Percentiles rank a stretch among this genome's conserved stretches.
These are phyloP conservation scores for Mycena venus DNA, from an alignment of 768 basidiomycete species.

Conservation along the genomic window DNA sequence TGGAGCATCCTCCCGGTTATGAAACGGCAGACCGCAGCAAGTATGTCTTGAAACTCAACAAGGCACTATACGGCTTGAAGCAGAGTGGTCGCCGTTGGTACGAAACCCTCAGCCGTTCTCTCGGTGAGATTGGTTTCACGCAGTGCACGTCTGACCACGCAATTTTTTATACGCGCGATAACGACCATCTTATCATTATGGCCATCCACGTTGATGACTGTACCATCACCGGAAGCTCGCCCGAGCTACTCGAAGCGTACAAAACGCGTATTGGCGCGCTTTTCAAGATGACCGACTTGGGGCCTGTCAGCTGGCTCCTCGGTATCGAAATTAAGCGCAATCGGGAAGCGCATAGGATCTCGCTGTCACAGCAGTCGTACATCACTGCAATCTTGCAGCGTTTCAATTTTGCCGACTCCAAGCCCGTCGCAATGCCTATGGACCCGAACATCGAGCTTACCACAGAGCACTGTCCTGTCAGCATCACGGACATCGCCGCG, in stretches of 20 bases:
- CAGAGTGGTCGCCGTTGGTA: too few relatives aligned
- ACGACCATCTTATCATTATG: not conserved
- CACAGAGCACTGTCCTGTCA: not conserved
- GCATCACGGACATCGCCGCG: not conserved
- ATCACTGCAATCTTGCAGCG: not conserved
- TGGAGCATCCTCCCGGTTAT: not conserved
- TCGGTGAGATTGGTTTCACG: not conserved
- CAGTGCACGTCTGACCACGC: slow-evolving; percentile 2
- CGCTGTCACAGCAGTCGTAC: slow-evolving; percentile 9
- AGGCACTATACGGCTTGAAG: too few relatives aligned
- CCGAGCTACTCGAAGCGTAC: not conserved
- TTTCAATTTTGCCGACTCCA: not conserved
- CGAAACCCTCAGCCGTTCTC: not conserved
- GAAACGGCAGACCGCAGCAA: too few relatives aligned
- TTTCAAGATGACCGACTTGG: not conserved
- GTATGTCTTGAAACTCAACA: too few relatives aligned
- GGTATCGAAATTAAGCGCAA: slow-evolving; percentile 17
- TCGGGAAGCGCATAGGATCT: not conserved
- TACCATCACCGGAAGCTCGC: not conserved
- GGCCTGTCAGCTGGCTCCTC: not conserved
- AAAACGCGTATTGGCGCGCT: not conserved
- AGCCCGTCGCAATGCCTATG: slow-evolving; percentile 6
- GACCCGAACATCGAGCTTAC: slow-evolving; percentile 6
- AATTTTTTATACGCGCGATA: not conserved
- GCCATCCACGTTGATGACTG: slow-evolving; percentile 16